Conservation (phyloP, 495 filamentous ascomycete species). For the Xylona heveae region DNA sequence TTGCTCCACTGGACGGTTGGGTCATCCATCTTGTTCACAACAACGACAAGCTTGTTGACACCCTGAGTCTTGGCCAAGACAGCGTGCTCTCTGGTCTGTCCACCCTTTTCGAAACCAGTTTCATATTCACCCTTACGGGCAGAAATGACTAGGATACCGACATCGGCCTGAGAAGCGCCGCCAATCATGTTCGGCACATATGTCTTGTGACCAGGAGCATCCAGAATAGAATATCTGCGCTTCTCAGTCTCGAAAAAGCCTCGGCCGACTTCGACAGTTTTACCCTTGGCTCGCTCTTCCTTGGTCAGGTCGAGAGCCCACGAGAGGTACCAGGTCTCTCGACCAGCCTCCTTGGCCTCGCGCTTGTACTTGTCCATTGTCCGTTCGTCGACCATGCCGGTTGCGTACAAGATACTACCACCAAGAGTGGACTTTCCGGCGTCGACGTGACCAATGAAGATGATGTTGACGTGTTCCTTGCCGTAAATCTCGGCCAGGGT, state of each 20-base stretch:
- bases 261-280: conserved; percentile 93
- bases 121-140: conserved; percentile 98
- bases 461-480: conserved; percentile 95
- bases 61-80: conserved; percentile 96
- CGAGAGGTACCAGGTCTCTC: conserved; percentile 97
- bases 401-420: conserved; percentile 74
- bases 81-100: conserved; percentile 93
- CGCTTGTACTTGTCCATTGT: conserved; percentile 96
- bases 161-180: conserved; percentile 87
- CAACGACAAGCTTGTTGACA: conserved; percentile 82
- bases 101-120: conserved; percentile 97
- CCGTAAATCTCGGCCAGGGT: conserved; percentile 90
- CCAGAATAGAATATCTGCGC: conserved; percentile 77
- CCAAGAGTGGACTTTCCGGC: conserved; percentile 93
- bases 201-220: conserved; percentile 92
- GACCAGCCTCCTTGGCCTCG: conserved; percentile 85
- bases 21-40: conserved; percentile 98
- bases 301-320: conserved; percentile 95
- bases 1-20: conserved; percentile 87
- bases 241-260: conserved; percentile 91
- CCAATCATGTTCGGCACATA: conserved; percentile 95
- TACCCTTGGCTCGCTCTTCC: conserved; percentile 90
- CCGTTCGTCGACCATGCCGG: conserved; percentile 96
- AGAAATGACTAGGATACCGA: conserved; percentile 89
- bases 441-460: conserved; percentile 97